phyloP scores from a whole-genome alignment of 148 eudicot genomes.

The Salicornia ramosissima region DNA sequence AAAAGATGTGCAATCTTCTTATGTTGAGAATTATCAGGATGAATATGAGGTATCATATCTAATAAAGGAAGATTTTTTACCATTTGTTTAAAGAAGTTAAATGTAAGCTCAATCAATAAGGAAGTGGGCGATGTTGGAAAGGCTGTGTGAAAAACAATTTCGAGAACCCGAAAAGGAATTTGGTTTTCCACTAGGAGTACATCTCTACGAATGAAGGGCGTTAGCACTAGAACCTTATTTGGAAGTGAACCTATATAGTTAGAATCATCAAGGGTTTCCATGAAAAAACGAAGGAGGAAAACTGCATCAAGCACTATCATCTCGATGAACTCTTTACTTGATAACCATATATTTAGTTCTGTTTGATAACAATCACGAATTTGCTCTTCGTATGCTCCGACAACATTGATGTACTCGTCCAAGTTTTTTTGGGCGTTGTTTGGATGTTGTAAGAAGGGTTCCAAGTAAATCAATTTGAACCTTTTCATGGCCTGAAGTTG shows the following conservation, averaged over 20 bases:
- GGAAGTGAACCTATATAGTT: background rate
- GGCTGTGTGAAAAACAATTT: background rate
- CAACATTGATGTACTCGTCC: background rate
- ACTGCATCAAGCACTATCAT: conserved; percentile 17
- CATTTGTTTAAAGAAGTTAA: too few species aligned
- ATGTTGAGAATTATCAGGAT: too few species aligned
- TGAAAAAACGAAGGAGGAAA: conserved; percentile 5
- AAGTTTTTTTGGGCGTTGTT: background rate
- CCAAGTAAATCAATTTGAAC: conserved; percentile 15
- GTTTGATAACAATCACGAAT: conserved; percentile 4
- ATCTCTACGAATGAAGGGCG: background rate
- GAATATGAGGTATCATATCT: too few species aligned
- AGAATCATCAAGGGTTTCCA: background rate
- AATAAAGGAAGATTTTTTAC: too few species aligned
- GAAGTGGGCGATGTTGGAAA: background rate
- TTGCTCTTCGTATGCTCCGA: background rate
- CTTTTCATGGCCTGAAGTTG: conserved; percentile 12
- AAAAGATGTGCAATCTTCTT: background rate
- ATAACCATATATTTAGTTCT: background rate
- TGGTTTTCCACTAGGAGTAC: conserved; percentile 16
- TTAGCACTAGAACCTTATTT: background rate
- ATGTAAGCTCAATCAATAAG: background rate
- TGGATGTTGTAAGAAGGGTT: background rate
- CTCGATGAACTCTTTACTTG: background rate
- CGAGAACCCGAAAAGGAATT: conserved; percentile 14